phyloP scores from a whole-genome alignment of 139 green algal genomes.

The Picochlorum sp. region DNA sequence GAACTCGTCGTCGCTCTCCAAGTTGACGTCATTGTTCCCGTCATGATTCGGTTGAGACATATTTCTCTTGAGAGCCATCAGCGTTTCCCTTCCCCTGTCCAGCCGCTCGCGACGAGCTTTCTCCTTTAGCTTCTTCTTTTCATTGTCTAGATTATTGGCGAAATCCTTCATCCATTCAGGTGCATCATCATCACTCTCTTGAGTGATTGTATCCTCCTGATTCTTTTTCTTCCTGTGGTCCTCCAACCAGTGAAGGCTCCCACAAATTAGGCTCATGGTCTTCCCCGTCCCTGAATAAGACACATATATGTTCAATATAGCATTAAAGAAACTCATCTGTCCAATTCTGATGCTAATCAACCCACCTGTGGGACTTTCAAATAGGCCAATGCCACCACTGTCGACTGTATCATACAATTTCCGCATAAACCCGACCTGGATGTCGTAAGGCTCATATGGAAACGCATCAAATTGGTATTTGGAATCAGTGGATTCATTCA shows the following conservation, averaged over 20 bases:
- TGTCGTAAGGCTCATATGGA: constrained; percentile 77
- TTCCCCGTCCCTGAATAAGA: constrained; percentile 65
- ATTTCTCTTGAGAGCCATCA: not conserved
- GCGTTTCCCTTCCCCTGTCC: not conserved
- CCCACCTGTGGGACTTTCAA: constrained; percentile 84
- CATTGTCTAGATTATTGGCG: not conserved
- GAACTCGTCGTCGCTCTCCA: constrained; percentile 12
- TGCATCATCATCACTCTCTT: constrained; percentile 23
- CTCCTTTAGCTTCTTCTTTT: constrained; percentile 10
- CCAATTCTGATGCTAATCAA: not conserved
- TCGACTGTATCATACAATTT: constrained; percentile 58
- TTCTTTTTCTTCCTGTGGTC: constrained; percentile 29
- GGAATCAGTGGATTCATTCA: no score
- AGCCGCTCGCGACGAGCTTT: not conserved
- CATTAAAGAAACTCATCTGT: constrained; percentile 17
- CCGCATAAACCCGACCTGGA: constrained; percentile 81
- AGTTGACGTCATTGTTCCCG: no score
- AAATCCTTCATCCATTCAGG: constrained; percentile 54
- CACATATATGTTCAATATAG: constrained; percentile 20
- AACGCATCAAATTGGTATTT: constrained; percentile 37
- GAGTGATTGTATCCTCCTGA: not conserved
- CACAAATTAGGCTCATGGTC: constrained; percentile 88
- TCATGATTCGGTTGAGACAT: no score
- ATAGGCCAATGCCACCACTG: constrained; percentile 58
- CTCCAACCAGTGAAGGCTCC: constrained; percentile 66